Percentiles rank a stretch among this genome's conserved stretches.
Conservation (phyloP, 176 grass and related monocot genomes). For the Oryza meyeriana region DNA sequence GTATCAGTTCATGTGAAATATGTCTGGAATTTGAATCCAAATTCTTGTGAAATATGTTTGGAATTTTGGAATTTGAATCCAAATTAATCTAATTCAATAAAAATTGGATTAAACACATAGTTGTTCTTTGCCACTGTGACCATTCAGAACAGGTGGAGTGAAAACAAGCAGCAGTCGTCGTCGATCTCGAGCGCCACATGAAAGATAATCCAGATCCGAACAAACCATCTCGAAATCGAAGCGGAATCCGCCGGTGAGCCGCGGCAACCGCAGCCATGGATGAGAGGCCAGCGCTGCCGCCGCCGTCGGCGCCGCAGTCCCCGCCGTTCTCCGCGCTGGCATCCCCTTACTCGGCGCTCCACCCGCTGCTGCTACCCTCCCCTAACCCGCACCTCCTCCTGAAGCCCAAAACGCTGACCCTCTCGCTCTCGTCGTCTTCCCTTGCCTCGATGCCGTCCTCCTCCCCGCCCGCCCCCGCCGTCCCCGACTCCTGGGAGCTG, state of each 20-base stretch:
- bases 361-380: conserved; percentile 38
- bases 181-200: conserved; percentile 1
- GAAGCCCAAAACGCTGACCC: conserved; percentile 44
- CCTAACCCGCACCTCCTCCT: conserved; percentile 48
- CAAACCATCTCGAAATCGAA: background rate
- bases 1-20: too few relatives aligned
- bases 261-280: conserved; percentile 34
- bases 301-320: background rate
- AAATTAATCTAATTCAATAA: too few relatives aligned
- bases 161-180: background rate
- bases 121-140: background rate
- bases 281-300: background rate
- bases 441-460: conserved; percentile 40
- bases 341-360: conserved; percentile 41
- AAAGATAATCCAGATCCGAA: conserved; percentile 9
- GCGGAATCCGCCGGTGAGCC: background rate
- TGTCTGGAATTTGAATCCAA: too few relatives aligned
- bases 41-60: too few relatives aligned
- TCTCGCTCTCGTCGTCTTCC: conserved; percentile 50
- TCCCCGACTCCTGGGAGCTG: conserved; percentile 45
- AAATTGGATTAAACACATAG: too few relatives aligned
- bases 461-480: conserved; percentile 27
- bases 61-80: too few relatives aligned
- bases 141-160: background rate
- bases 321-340: background rate